Conservation (phyloP, 2,329 filamentous ascomycete species). For the Diplodia intermedia region DNA sequence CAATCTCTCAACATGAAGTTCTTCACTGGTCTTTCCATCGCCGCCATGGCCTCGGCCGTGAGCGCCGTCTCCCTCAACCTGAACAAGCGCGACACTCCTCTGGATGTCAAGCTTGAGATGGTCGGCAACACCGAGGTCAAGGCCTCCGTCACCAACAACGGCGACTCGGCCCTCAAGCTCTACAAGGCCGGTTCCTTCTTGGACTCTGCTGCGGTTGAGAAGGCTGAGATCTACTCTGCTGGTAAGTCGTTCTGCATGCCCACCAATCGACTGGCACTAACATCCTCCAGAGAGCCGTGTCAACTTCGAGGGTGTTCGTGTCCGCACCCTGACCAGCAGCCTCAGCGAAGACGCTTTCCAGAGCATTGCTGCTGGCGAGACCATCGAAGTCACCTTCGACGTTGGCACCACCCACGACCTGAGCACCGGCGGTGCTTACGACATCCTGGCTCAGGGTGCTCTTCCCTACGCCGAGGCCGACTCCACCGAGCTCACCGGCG, state of each 20-base stretch:
- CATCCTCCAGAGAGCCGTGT: constrained; percentile 47
- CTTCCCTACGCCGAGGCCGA: constrained; percentile 63
- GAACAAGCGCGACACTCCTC: constrained; percentile 18
- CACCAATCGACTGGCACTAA: background rate
- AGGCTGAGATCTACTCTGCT: constrained; percentile 35
- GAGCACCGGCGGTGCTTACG: constrained; percentile 59
- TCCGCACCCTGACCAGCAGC: constrained; percentile 55
- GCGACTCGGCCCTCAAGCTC: constrained; percentile 57
- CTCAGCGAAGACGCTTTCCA: constrained; percentile 60
- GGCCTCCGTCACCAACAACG: constrained; percentile 62
- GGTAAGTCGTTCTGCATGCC: background rate
- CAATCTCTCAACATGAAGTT: constrained; percentile 36
- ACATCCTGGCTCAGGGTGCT: constrained; percentile 62
- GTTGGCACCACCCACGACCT: constrained; percentile 64
- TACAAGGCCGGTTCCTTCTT: constrained; percentile 59
- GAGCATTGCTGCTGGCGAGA: constrained; percentile 55
- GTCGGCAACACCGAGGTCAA: constrained; percentile 62
- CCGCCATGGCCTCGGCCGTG: constrained; percentile 14
- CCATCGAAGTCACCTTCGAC: constrained; percentile 62
- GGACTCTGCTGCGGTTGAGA: constrained; percentile 56
- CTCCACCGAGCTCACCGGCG: constrained; percentile 62
- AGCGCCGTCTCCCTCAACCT: constrained; percentile 12
- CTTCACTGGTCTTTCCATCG: constrained; percentile 3
- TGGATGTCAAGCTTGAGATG: constrained; percentile 36
- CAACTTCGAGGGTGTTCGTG: constrained; percentile 61